A percentile compares a stretch with the other conserved stretches of the same genome.
Evolutionary conservation across 2,329 filamentous ascomycete species (phyloP).

Genomic region (Zymoseptoria tritici): DNA sequence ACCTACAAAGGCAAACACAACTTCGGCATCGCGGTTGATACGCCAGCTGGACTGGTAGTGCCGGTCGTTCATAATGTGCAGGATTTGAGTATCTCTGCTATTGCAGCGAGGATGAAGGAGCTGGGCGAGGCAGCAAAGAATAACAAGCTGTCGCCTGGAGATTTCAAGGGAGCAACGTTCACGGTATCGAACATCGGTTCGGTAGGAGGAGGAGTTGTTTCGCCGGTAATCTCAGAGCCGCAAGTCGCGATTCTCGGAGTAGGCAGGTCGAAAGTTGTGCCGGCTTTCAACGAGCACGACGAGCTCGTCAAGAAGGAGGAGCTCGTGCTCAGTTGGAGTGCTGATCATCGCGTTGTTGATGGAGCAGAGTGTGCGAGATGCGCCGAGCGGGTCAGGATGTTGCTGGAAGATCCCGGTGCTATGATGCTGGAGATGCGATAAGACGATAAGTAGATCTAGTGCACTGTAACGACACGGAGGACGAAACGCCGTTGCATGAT

Average conservation of each 20-base stretch:
- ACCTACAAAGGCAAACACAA: constrained; percentile 81
- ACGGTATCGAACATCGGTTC: constrained; percentile 95
- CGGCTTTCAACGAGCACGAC: constrained; percentile 58
- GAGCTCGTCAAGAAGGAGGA: constrained; percentile 67
- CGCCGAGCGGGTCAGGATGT: constrained; percentile 68
- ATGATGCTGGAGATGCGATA: constrained; percentile 79
- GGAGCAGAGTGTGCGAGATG: constrained; percentile 91
- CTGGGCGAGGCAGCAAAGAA: constrained; percentile 64
- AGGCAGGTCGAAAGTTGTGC: constrained; percentile 70
- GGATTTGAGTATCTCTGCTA: constrained; percentile 64
- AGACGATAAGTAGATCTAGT: not conserved
- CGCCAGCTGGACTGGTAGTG: constrained; percentile 77
- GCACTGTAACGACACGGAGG: not conserved
- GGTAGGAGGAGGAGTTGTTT: constrained; percentile 86
- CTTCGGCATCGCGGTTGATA: constrained; percentile 93
- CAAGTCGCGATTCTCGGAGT: constrained; percentile 91
- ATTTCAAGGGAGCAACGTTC: constrained; percentile 82
- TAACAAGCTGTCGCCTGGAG: constrained; percentile 66
- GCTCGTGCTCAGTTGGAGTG: constrained; percentile 91
- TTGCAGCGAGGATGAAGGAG: constrained; percentile 67
- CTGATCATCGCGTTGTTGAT: constrained; percentile 89
- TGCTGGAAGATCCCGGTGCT: constrained; percentile 75
- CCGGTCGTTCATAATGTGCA: constrained; percentile 85
- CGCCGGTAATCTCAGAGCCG: constrained; percentile 80
- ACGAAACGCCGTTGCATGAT: not conserved